Conservation (phyloP, 1,284 basidiomycete species). For the Erythrobasidium hasegawianum region DNA sequence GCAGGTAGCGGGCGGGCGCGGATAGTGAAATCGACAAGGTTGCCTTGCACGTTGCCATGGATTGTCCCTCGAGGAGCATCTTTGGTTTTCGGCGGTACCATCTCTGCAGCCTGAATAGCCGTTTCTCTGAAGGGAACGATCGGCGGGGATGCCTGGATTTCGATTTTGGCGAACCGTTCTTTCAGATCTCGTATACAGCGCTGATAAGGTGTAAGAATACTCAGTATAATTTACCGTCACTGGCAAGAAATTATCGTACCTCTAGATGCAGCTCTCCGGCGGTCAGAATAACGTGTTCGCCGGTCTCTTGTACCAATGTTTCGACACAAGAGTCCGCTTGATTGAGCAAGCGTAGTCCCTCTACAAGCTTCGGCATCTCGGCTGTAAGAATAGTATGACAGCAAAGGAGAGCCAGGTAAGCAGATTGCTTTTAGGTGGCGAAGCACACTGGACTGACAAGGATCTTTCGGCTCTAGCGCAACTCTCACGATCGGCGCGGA, state of each 20-base stretch:
- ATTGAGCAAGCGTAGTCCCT: conserved; percentile 81
- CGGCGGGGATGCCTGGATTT: conserved; percentile 88
- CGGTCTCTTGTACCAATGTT: conserved; percentile 92
- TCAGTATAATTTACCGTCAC: conserved; percentile 28
- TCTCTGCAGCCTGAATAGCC: conserved; percentile 75
- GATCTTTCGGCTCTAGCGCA: conserved; percentile 80
- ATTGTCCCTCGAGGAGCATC: conserved; percentile 75
- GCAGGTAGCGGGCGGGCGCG: conserved; percentile 75
- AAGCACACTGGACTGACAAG: no score
- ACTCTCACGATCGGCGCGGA: conserved; percentile 89
- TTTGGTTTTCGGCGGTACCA: conserved; percentile 75
- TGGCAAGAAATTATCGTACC: conserved; percentile 53
- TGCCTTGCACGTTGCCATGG: conserved; percentile 63
- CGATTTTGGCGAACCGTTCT: conserved; percentile 88
- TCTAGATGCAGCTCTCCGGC: conserved; percentile 96
- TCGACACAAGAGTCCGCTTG: conserved; percentile 98
- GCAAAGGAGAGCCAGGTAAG: no score
- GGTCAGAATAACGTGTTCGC: conserved; percentile 94
- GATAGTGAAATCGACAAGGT: conserved; percentile 75
- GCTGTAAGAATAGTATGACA: conserved; percentile 52
- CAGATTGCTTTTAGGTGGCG: no score
- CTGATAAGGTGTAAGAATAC: conserved; percentile 54
- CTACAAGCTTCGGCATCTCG: conserved; percentile 89
- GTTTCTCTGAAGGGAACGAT: conserved; percentile 98
- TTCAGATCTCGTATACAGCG: conserved; percentile 91